Percentiles rank a stretch among this genome's conserved stretches.
Evolutionary conservation across 2,329 filamentous ascomycete species (phyloP).

Genomic region (Verticillium dahliae): DNA sequence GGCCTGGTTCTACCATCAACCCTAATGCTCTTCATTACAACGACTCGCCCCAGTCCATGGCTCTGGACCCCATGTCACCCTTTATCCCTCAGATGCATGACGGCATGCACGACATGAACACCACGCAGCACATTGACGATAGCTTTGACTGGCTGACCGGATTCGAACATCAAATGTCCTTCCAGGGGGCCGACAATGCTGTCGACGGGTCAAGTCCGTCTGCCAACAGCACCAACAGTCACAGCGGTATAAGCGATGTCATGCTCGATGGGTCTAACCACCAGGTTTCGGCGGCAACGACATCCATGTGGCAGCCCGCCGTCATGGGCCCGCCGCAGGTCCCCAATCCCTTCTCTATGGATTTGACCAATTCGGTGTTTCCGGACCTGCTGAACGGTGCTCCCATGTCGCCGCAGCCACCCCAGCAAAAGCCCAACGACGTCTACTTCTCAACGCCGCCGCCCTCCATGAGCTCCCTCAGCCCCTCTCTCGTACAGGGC

Average conservation of each 20-base stretch:
- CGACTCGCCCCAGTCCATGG: conserved; percentile 64
- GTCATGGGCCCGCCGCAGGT: conserved; percentile 65
- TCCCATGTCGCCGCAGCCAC: conserved; percentile 71
- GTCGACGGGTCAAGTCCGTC: conserved; percentile 93
- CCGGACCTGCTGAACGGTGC: conserved; percentile 67
- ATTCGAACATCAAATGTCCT: conserved; percentile 71
- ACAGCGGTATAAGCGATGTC: conserved; percentile 83
- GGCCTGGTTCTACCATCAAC: conserved; percentile 60
- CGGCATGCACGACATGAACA: conserved; percentile 44
- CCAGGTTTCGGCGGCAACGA: conserved; percentile 42
- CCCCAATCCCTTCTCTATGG: conserved; percentile 65
- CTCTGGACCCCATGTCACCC: conserved; percentile 55
- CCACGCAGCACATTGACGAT: conserved; percentile 61
- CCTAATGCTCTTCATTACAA: conserved; percentile 76
- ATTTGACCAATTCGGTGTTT: conserved; percentile 68
- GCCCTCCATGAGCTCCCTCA: conserved; percentile 66
- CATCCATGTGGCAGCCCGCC: conserved; percentile 63
- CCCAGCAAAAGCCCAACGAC: conserved; percentile 65
- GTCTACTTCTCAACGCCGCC: conserved; percentile 75
- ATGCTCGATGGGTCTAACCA: conserved; percentile 79
- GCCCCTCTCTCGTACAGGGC: conserved; percentile 63
- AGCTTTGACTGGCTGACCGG: conserved; percentile 76
- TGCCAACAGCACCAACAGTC: conserved; percentile 89
- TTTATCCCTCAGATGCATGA: conserved; percentile 52
- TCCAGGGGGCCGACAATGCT: conserved; percentile 68